Evolutionary conservation across 108 stramenopile species (phyloP).

Genomic region (Nitzschia inconspicua): DNA sequence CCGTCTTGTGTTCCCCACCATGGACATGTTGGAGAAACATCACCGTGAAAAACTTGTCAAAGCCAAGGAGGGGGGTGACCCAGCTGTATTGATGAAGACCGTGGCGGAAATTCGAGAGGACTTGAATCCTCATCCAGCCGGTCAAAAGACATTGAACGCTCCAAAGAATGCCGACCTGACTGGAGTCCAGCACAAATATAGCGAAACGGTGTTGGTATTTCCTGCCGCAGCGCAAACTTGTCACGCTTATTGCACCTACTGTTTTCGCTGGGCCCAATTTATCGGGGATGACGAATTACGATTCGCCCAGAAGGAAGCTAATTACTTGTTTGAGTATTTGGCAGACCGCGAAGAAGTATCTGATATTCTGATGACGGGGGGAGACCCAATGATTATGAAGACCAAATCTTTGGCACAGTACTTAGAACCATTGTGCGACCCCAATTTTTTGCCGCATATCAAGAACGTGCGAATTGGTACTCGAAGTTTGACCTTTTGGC

Average conservation of each 20-base stretch:
- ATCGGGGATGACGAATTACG: slow-evolving; percentile 49
- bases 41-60: slow-evolving; percentile 32
- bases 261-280: slow-evolving; percentile 70
- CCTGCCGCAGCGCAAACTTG: slow-evolving; percentile 59
- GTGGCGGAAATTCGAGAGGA: slow-evolving; percentile 43
- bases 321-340: slow-evolving; percentile 44
- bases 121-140: slow-evolving; percentile 65
- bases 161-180: slow-evolving; percentile 30
- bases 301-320: slow-evolving; percentile 59
- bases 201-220: slow-evolving; percentile 56
- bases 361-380: slow-evolving; percentile 64
- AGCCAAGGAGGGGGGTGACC: slow-evolving; percentile 35
- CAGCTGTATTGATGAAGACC: slow-evolving; percentile 22
- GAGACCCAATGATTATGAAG: slow-evolving; percentile 67
- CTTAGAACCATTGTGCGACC: slow-evolving; percentile 48
- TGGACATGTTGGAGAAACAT: slow-evolving; percentile 42
- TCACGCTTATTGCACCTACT: slow-evolving; percentile 66
- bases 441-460: slow-evolving; percentile 49
- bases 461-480: slow-evolving; percentile 65
- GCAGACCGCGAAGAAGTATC: slow-evolving; percentile 40
- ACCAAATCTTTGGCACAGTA: slow-evolving; percentile 41
- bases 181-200: slow-evolving; percentile 67
- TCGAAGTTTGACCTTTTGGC: slow-evolving; percentile 54
- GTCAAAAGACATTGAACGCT: slow-evolving; percentile 56
- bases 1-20: slow-evolving; percentile 45